Evolutionary conservation across 495 filamentous ascomycete species (phyloP).

Genomic region (Neurospora sp.): DNA sequence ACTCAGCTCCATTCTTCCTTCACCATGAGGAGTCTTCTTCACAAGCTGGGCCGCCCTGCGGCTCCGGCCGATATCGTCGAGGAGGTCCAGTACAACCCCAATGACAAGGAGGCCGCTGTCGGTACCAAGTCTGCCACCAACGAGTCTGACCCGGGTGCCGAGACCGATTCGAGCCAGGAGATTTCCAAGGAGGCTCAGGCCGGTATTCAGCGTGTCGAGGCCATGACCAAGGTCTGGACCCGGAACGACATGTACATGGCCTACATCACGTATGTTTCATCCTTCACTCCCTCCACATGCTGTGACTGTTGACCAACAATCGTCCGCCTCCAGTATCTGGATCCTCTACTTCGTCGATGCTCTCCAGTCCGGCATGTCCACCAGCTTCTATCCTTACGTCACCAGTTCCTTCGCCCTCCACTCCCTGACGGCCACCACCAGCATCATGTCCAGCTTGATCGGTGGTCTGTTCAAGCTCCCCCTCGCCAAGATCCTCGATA

Average conservation of each 20-base stretch:
- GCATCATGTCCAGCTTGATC: slow-evolving; percentile 44
- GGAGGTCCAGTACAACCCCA: slow-evolving; percentile 3
- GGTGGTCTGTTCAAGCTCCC: slow-evolving; percentile 52
- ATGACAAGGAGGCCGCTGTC: slow-evolving; percentile 13
- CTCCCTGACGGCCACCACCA: slow-evolving; percentile 38
- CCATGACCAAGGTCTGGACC: slow-evolving; percentile 19
- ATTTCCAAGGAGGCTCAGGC: slow-evolving; percentile 14
- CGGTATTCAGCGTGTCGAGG: slow-evolving; percentile 18
- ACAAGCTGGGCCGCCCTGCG: background rate
- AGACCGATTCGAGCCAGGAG: slow-evolving; percentile 11
- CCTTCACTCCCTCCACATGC: background rate
- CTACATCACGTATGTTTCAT: slow-evolving; percentile 15
- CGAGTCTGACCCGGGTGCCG: background rate
- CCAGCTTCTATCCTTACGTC: slow-evolving; percentile 32
- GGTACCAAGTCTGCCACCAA: background rate
- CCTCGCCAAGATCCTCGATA: slow-evolving; percentile 54
- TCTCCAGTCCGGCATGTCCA: slow-evolving; percentile 33
- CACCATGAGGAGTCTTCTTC: background rate
- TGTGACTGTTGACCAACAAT: background rate
- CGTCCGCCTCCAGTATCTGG: slow-evolving; percentile 32
- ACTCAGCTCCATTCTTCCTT: background rate
- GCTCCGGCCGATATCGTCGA: slow-evolving; percentile 10
- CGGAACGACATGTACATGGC: slow-evolving; percentile 11
- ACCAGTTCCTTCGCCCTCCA: slow-evolving; percentile 38
- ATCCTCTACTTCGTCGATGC: slow-evolving; percentile 42